These are phyloP conservation scores for Glomus cerebriforme DNA, from an alignment of 192 early-diverging fungal genomes.

Conservation along the genomic window DNA sequence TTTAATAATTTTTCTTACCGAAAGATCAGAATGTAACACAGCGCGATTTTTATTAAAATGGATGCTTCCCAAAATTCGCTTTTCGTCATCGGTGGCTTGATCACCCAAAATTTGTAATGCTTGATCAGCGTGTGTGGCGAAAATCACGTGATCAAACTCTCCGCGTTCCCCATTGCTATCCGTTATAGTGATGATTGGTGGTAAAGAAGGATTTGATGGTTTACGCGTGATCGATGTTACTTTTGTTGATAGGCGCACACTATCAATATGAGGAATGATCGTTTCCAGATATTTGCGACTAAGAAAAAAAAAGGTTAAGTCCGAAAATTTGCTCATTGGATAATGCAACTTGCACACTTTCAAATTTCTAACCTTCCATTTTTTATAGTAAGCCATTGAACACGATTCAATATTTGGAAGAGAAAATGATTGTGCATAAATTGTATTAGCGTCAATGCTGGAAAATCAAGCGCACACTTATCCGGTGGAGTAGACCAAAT, in stretches of 20 bases:
- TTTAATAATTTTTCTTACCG: conserved; percentile 9
- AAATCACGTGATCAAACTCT: conserved; percentile 58
- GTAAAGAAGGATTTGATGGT: background rate
- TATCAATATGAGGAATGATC: conserved; percentile 38
- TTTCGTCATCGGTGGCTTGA: conserved; percentile 51
- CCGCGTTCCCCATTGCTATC: conserved; percentile 40
- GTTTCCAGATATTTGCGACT: conserved; percentile 44
- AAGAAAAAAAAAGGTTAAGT: background rate
- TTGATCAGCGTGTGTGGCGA: conserved; percentile 64
- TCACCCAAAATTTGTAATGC: conserved; percentile 56
- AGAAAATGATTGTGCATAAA: conserved; percentile 67
- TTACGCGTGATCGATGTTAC: conserved; percentile 41
- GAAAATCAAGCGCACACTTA: conserved; percentile 57
- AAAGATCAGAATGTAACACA: conserved; percentile 56
- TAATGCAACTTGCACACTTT: background rate
- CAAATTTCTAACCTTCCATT: conserved; percentile 46
- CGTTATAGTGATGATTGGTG: conserved; percentile 32
- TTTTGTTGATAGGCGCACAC: conserved; percentile 42
- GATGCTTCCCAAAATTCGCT: conserved; percentile 47
- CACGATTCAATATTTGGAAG: conserved; percentile 52
- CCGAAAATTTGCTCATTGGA: background rate
- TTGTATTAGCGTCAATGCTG: conserved; percentile 60
- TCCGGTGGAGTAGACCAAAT: conserved; percentile 68
- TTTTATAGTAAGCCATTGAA: conserved; percentile 61
- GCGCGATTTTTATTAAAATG: conserved; percentile 52